Base-by-base conservation (phyloP, 106 monocot genomes). In the Acorus calamus region DNA sequence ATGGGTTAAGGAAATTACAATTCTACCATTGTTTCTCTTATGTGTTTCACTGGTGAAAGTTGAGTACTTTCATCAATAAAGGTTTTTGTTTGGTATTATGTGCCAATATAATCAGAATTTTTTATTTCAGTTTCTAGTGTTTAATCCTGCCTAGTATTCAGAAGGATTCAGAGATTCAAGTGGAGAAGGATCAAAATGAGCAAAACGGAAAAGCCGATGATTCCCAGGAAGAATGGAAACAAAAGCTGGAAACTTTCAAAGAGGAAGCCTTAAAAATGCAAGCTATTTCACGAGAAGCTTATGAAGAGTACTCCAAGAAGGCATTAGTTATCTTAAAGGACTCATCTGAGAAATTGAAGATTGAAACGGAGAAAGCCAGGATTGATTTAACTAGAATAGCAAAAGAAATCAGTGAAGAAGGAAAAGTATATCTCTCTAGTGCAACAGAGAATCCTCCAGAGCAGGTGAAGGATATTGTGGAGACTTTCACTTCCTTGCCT, bases 331-430 rank as follows among this genome's bases (percentile, higher is more conserved):
- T 77, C 2, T 65, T 90, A 42, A 65, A 85, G 60, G 82, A 90
- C 55, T 64, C 80, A 50, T 85, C 84, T 10, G 82, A 80, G 68
- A 79, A 69, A 14, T 59, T 96, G 46, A 87, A 87, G 68, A 86
- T 96, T 65, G 84, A 96, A 11, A 66, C 94, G 14, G 87, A 91
- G 11, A 80, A 90, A 69, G 84, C 94, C 11, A 87, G 73, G 47
- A 55, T 76, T 56, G 90, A 91, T 67, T 53, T 96, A 59, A 69
- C 43, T 68, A 56, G 59, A 49, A 57, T 87, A 53, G 84, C 76
- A 13, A 78, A 80, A 61, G 90, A 87, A 70, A 56, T 96, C 9
- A 68, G 74, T 64, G 75, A 85, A 64, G 89, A 86, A 60, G 84
- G 93, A 52, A 79, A 76, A 56, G 78, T 73, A 55, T 94, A 94